phyloP scores from a whole-genome alignment of 257 asterid genomes.

The Fraxinus excelsior region DNA sequence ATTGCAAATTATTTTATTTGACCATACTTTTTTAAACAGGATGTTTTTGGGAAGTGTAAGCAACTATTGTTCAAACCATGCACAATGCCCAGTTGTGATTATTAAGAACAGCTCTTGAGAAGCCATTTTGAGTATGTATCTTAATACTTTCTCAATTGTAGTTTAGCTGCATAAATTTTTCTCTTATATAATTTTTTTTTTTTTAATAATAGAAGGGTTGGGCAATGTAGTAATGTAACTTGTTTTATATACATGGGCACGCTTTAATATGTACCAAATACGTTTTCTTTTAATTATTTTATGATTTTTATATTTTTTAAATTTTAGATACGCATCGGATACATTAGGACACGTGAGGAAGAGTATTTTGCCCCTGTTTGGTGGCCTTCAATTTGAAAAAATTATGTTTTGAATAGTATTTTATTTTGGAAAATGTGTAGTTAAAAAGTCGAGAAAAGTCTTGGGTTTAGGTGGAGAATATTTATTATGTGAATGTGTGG shows the following conservation, averaged over 20 bases:
- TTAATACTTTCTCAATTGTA: background rate
- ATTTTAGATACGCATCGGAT: too few species aligned
- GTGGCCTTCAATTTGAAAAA: too few species aligned
- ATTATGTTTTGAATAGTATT: too few species aligned
- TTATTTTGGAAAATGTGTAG: too few species aligned
- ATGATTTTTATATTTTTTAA: too few species aligned
- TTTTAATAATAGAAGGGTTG: background rate
- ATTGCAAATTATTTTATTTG: background rate
- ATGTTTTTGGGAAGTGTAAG: slow-evolving; percentile 62
- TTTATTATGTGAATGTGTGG: too few species aligned
- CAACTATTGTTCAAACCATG: slow-evolving; percentile 49
- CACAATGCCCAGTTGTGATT: slow-evolving; percentile 52
- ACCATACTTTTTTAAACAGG: slow-evolving; percentile 31
- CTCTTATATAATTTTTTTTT: background rate
- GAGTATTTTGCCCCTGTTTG: too few species aligned
- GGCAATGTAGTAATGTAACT: background rate
- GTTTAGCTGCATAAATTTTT: background rate
- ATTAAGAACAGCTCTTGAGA: slow-evolving; percentile 27
- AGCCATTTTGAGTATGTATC: background rate
- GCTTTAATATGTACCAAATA: too few species aligned
- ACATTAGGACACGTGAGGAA: too few species aligned
- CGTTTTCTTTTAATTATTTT: too few species aligned
- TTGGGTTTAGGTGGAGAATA: too few species aligned
- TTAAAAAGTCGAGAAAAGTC: too few species aligned
- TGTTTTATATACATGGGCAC: background rate